Evolutionary conservation across 768 basidiomycete genomes (phyloP).

Genomic region (Cystoderma amianthinum): DNA sequence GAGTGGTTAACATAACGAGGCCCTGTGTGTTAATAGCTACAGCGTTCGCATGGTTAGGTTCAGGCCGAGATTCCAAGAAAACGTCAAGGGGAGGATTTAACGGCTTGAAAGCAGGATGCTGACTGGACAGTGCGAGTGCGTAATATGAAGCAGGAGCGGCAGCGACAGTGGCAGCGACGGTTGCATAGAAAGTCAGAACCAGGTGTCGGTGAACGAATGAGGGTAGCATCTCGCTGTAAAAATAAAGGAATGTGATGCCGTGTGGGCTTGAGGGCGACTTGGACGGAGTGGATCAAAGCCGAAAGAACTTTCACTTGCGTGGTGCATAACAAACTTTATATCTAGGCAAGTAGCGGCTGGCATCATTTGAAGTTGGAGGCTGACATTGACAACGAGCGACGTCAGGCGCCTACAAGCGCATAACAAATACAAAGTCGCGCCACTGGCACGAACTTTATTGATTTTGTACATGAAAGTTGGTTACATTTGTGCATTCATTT

Average conservation of each 20-base stretch:
- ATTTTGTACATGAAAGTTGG: no score
- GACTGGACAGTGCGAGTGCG: neutral
- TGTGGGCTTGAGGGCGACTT: neutral
- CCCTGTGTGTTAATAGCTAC: no score
- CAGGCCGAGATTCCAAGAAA: no score
- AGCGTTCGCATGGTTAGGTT: no score
- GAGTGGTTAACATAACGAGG: neutral
- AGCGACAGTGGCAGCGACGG: neutral
- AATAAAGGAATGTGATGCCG: slow-evolving; percentile 1
- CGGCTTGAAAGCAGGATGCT: neutral
- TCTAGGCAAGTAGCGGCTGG: neutral
- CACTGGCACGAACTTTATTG: no score
- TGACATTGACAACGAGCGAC: no score
- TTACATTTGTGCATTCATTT: no score
- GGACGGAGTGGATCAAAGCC: neutral
- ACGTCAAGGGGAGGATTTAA: neutral
- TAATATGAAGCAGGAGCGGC: neutral
- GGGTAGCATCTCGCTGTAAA: neutral
- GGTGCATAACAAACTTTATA: neutral
- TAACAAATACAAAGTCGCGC: no score
- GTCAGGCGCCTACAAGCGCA: no score
- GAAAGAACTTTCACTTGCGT: neutral
- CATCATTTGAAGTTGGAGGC: no score
- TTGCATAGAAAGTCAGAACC: neutral
- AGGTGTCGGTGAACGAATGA: neutral